Base-by-base conservation (phyloP, 2,329 filamentous ascomycete genomes). In the Polytolypa hystricis region DNA sequence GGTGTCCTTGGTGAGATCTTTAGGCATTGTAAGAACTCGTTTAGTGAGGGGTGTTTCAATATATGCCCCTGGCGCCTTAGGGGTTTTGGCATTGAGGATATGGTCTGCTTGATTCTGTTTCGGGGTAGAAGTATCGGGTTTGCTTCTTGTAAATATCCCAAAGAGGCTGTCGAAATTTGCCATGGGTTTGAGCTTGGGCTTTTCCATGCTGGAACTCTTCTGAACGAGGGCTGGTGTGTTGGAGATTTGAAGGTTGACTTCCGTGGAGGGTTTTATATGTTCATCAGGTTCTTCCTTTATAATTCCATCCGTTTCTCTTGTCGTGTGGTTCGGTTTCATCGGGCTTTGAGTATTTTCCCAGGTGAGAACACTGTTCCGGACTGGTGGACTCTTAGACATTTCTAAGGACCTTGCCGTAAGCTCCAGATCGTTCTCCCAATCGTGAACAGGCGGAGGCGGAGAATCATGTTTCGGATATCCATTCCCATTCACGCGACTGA, bases 11-110 rank as follows among this genome's bases (percentile, higher is more conserved):
- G 52, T 46, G 10, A 48, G 37, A 30, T 57, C 43, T 47, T 18
- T 17, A 5, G 46, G 49, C 15, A 47, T 38, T 12, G 51, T 41
- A 5, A 47, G 31, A 18, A 50, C 43, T 20, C 54, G 52, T 35
- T 64, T 60, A 9, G 62, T 60, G 44, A 65, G 47, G 3, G 65
- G 64, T 1, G 64, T 67, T 44, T 67, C 63, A 21, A 65, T 58
- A 62, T 62, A 67, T 2, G 62, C 63, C 9, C 64, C 64, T 12
- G 57, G 58, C 7, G 66, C 61, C 25, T 58, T 53, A 2, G 64
- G 64, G 2, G 64, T 67, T 42, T 65, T 62, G 21, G 59, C 55
- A 23, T 61, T 58, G 14, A 61, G 51, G n/a, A 42, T 38, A 17
- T 46, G 52, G 20, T 55, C 47, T 10, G 48, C 47, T 4, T 47